Percentiles rank a stretch among this genome's conserved stretches.
These are phyloP conservation scores for Golubevia sp. DNA, from an alignment of 1,284 basidiomycete genomes.

Conservation along the genomic window DNA sequence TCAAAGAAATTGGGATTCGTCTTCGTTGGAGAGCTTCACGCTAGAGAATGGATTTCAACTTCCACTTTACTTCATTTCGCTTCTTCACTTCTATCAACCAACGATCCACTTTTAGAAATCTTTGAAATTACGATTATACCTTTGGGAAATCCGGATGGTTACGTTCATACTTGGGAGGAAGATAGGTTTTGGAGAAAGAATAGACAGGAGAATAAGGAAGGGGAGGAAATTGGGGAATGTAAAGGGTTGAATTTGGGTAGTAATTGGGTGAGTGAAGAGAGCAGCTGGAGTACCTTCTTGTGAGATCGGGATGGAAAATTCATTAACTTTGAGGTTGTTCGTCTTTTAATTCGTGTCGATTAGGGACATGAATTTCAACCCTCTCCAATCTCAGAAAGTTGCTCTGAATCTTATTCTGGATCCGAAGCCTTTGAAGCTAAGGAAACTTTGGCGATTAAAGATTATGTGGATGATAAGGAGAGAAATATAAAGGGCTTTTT, in stretches of 20 bases:
- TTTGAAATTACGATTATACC: constrained; percentile 79
- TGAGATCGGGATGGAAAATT: too few species aligned
- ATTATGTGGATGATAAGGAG: constrained; percentile 70
- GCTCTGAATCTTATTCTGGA: constrained; percentile 30
- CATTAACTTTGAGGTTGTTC: too few species aligned
- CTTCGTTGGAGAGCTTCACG: constrained; percentile 77
- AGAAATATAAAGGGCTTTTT: constrained; percentile 69
- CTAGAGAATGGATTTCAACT: constrained; percentile 72
- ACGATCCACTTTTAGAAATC: constrained; percentile 66
- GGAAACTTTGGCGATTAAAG: constrained; percentile 76
- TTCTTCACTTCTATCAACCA: constrained; percentile 67
- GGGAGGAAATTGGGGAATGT: constrained; percentile 10
- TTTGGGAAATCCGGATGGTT: constrained; percentile 81
- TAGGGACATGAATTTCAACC: too few species aligned
- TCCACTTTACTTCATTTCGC: constrained; percentile 65
- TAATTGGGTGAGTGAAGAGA: constrained; percentile 70
- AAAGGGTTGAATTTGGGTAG: constrained; percentile 58
- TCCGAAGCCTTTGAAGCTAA: constrained; percentile 67
- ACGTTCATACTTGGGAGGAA: constrained; percentile 70
- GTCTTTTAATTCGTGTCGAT: too few species aligned
- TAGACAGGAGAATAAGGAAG: constrained; percentile 62
- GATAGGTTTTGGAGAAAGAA: constrained; percentile 86
- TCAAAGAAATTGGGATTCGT: constrained; percentile 66
- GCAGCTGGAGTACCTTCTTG: too few species aligned
- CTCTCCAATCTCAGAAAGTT: constrained; percentile 1